These are phyloP conservation scores for Vigna unguiculata DNA, from an alignment of 306 rosid species.

Conservation along the genomic window DNA sequence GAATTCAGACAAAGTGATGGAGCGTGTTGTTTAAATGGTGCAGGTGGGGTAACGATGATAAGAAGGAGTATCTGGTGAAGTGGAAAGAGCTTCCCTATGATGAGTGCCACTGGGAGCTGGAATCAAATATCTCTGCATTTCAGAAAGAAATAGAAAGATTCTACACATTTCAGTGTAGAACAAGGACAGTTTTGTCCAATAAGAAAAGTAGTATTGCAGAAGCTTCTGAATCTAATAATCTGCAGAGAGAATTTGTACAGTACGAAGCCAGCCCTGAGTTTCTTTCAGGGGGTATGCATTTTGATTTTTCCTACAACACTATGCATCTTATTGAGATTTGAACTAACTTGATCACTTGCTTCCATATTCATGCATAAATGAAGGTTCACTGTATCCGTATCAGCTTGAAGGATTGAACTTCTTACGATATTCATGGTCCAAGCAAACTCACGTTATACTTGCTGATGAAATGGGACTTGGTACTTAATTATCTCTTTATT, in stretches of 20 bases:
- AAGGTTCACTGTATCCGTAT: slow-evolving; percentile 90
- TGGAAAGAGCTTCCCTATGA: slow-evolving; percentile 97
- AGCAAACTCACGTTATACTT: slow-evolving; percentile 96
- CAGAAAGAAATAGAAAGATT: slow-evolving; percentile 90
- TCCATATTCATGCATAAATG: slow-evolving; percentile 46
- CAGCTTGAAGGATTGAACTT: slow-evolving; percentile 99
- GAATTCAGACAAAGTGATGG: slow-evolving; percentile 26
- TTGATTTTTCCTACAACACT: slow-evolving; percentile 34
- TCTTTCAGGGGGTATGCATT: slow-evolving; percentile 76
- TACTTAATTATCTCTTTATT: slow-evolving; percentile 47
- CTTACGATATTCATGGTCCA: slow-evolving; percentile 95
- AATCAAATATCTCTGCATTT: slow-evolving; percentile 84
- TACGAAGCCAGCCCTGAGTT: slow-evolving; percentile 79
- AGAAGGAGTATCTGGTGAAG: slow-evolving; percentile 84
- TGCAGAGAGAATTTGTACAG: slow-evolving; percentile 86
- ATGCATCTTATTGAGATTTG: slow-evolving; percentile 37
- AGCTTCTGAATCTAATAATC: slow-evolving; percentile 59
- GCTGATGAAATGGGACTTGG: slow-evolving; percentile 99
- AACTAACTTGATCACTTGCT: slow-evolving; percentile 38
- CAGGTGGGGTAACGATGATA: slow-evolving; percentile 76
- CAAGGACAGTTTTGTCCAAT: slow-evolving; percentile 54
- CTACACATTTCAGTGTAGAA: slow-evolving; percentile 69
- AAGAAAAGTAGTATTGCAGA: slow-evolving; percentile 67
- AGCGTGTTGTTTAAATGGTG: slow-evolving; percentile 48
- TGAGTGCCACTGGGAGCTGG: slow-evolving; percentile 92